These are phyloP conservation scores for Euryodendron excelsum DNA, from an alignment of 148 eudicot genomes.

Conservation along the genomic window DNA sequence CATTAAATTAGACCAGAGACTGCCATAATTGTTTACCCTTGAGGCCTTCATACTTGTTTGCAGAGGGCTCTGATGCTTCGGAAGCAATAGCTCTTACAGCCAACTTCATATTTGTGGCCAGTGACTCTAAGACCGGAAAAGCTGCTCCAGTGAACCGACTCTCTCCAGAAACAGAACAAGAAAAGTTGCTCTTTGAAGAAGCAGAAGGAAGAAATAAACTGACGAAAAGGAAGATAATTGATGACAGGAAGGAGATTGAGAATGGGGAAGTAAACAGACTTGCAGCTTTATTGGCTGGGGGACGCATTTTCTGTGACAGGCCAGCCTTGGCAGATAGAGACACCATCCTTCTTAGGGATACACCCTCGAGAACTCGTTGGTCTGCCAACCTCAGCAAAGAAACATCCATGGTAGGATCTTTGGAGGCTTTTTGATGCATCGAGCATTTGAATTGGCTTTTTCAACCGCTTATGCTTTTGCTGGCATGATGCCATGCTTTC, in stretches of 20 bases:
- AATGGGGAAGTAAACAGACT: slow-evolving; percentile 46
- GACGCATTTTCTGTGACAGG: slow-evolving; percentile 94
- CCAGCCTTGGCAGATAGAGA: slow-evolving; percentile 97
- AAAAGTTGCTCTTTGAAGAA: slow-evolving; percentile 64
- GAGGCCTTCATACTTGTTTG: slow-evolving; percentile 8
- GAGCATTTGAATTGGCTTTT: slow-evolving; percentile 94
- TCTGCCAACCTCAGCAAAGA: slow-evolving; percentile 97
- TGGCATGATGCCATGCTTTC: slow-evolving; percentile 77
- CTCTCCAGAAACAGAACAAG: slow-evolving; percentile 75
- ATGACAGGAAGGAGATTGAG: slow-evolving; percentile 38
- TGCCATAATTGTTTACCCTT: too few relatives aligned
- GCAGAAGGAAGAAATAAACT: slow-evolving; percentile 72
- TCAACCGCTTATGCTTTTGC: slow-evolving; percentile 91
- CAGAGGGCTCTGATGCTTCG: slow-evolving; percentile 38
- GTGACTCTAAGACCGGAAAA: slow-evolving; percentile 84
- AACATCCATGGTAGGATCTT: slow-evolving; percentile 95
- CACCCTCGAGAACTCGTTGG: slow-evolving; percentile 81
- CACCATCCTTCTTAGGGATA: slow-evolving; percentile 88
- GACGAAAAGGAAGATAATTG: slow-evolving; percentile 58
- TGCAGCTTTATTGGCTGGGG: slow-evolving; percentile 63
- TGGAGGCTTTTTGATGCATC: slow-evolving; percentile 97
- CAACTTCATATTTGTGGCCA: slow-evolving; percentile 94
- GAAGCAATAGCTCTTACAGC: slow-evolving; percentile 77
- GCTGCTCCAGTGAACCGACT: slow-evolving; percentile 87
- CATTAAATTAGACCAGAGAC: not conserved